Base-by-base conservation (phyloP, 2,329 filamentous ascomycete genomes). In the Sclerotinia borealis region DNA sequence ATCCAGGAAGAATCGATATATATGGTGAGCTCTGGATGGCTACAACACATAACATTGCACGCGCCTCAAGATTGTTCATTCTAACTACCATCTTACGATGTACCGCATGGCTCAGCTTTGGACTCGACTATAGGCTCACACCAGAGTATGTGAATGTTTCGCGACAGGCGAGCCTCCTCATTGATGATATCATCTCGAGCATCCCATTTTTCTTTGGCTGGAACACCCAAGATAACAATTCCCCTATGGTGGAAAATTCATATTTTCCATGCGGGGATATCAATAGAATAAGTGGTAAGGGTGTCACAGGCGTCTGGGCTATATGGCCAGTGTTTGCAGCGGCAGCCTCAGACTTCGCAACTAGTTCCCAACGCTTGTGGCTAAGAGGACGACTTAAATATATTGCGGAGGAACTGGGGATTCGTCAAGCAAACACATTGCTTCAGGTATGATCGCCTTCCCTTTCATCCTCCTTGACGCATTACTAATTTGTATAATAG, bases 21-120 rank as follows among this genome's bases (percentile, higher is more conserved):
- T 87, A 86, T 69, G 75, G 77, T 36, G 83, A 87, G 70, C 76
- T 85, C 51, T 86, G 81, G 79, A 81, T 85, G 56, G 80, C 80
- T 22, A 81, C 79, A 66, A 77, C 84, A 17, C 83, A 80, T 77
- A 86, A 86, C 71, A 76, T 83, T 75, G 76, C 79, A 65, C 78
- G 84, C n/a, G 79, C 80, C 11, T 79, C 80, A 7, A 78, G 84
- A 3, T 75, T 87, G 27, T 79, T 83, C 52, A 76, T 86, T 25
- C 79, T 80, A 11, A 80, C 81, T 19, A 75, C 85, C 27, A 80
- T 82, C 50, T 80, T 87, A 17, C 81, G 85, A 9, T 85, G 84
- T 68, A 79, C 80, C 2, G 85, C 84, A 6, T 86, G 84, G 83
- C 76, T 83, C 22, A 82, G 80, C 69, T 75, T 80, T n/a, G 82